Base-by-base conservation (phyloP, 2,329 filamentous ascomycete genomes). In the Metarhizium brunneum region DNA sequence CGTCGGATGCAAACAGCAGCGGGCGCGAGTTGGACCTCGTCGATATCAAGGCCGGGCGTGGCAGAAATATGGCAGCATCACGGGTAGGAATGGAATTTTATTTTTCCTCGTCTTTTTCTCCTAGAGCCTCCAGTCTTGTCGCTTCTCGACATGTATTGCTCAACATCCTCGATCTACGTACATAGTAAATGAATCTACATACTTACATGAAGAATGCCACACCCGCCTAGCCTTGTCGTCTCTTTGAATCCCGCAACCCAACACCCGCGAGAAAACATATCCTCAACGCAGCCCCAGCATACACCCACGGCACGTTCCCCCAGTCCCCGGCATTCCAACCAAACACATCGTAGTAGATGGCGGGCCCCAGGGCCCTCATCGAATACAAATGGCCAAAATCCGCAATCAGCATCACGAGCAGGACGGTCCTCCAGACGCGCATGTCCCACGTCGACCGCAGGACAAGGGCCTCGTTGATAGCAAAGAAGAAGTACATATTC, bases 401-500 rank as follows among this genome's bases (percentile, higher is more conserved):
- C n/a, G 86, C 88, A 16, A 92, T 67, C 36, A 92, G 76, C 57
- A 92, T 72, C 42, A 80, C 84, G 49, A 86, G 71, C 4, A 92
- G 73, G 30, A 92, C 75, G 1, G 81, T 76, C 60, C 74, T 77
- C 88, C 88, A 92, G 56, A 92, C 87, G 29, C 76, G 75, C 38
- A 85, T 65, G 71, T 91, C 84, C 52, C 74, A 73, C 6, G 88
- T 89, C 16, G 81, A 77, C 47, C 89, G 84, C 60, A 92, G 77
- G 13, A 92, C 84, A 29, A 90, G 71, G 2, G 86, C 87, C 71
- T 94, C 88, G 71, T 87, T 90, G 64, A 92, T 71, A 55, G 86
- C 83, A 69, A 92, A 89, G 56, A 88, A 80, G 43, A 92, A 69
- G 71, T 92, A 92, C 59, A 92, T 75, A 69, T 90, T 92, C 47